phyloP scores from a whole-genome alignment of 768 basidiomycete species.

The Panellus pusillus region DNA sequence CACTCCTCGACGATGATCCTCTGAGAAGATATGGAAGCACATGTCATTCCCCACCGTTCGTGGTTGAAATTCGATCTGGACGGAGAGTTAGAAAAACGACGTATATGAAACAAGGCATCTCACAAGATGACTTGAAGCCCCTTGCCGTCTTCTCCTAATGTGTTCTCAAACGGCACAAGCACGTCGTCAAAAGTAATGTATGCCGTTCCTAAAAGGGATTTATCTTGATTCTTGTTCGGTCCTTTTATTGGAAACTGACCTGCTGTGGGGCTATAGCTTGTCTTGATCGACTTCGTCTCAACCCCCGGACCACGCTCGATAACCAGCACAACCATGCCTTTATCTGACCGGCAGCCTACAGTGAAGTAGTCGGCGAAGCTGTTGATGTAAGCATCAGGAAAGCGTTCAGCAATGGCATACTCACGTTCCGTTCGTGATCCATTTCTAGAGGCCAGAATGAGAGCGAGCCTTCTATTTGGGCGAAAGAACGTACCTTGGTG shows the following conservation, averaged over 20 bases:
- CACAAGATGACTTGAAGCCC: constrained; percentile 34
- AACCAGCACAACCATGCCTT: constrained; percentile 32
- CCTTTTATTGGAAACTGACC: constrained; percentile 26
- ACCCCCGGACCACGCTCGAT: constrained; percentile 47
- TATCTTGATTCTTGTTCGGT: neutral
- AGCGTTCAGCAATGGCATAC: neutral
- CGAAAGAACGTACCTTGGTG: constrained; percentile 58
- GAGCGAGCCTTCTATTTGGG: neutral
- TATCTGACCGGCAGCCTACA: constrained; percentile 57
- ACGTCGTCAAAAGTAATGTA: constrained; percentile 84
- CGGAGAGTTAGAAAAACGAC: constrained; percentile 53
- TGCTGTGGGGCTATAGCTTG: constrained; percentile 84
- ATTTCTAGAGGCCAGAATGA: constrained; percentile 42
- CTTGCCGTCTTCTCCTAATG: constrained; percentile 51
- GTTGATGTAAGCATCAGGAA: constrained; percentile 22
- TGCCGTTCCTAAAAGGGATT: constrained; percentile 51
- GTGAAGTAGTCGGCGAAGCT: constrained; percentile 72
- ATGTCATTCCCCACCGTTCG: constrained; percentile 73
- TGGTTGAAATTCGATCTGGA: constrained; percentile 66
- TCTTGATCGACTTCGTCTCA: constrained; percentile 80
- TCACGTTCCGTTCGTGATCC: constrained; percentile 65
- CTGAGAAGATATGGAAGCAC: constrained; percentile 52
- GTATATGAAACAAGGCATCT: constrained; percentile 38
- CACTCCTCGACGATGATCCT: constrained; percentile 73
- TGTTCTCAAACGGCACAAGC: constrained; percentile 84